These are phyloP conservation scores for Xanthoparmelia taractica DNA, from an alignment of 495 filamentous ascomycete genomes.

Conservation along the genomic window DNA sequence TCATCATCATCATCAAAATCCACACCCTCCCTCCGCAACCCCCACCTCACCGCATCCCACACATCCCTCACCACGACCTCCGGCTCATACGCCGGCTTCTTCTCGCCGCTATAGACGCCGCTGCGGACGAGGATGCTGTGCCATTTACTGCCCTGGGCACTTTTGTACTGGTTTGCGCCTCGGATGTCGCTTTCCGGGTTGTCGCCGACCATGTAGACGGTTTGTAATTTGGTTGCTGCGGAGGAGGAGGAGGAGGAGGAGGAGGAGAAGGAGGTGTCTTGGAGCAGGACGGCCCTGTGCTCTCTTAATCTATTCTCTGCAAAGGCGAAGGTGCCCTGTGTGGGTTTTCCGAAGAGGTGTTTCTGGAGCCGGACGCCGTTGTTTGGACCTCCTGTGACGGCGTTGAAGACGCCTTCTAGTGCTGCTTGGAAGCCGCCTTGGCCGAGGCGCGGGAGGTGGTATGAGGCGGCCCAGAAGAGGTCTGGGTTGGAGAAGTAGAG, in stretches of 20 bases:
- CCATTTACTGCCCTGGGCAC: slow-evolving; percentile 64
- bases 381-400: slow-evolving; percentile 54
- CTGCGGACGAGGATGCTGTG: slow-evolving; percentile 72
- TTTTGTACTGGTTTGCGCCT: slow-evolving; percentile 74
- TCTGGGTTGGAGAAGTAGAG: slow-evolving; percentile 89
- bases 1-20: not conserved
- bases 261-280: too few relatives aligned
- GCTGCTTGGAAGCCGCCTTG: slow-evolving; percentile 87
- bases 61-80: slow-evolving; percentile 60
- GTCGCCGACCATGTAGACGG: slow-evolving; percentile 96
- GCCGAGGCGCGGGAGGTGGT: slow-evolving; percentile 80
- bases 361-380: slow-evolving; percentile 52
- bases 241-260: too few relatives aligned
- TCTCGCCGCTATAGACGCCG: slow-evolving; percentile 64
- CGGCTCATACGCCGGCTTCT: slow-evolving; percentile 47
- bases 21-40: slow-evolving; percentile 38
- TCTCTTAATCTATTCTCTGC: slow-evolving; percentile 64
- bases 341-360: slow-evolving; percentile 78
- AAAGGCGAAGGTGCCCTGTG: slow-evolving; percentile 66
- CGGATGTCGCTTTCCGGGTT: slow-evolving; percentile 88
- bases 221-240: slow-evolving; percentile 39
- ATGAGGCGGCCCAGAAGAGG: slow-evolving; percentile 74
- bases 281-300: slow-evolving; percentile 39
- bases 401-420: slow-evolving; percentile 67
- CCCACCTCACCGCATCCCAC: slow-evolving; percentile 57